Percentiles rank a stretch among this genome's conserved stretches.
Evolutionary conservation across 2,329 filamentous ascomycete genomes (phyloP).

Genomic region (Botrytis porri): DNA sequence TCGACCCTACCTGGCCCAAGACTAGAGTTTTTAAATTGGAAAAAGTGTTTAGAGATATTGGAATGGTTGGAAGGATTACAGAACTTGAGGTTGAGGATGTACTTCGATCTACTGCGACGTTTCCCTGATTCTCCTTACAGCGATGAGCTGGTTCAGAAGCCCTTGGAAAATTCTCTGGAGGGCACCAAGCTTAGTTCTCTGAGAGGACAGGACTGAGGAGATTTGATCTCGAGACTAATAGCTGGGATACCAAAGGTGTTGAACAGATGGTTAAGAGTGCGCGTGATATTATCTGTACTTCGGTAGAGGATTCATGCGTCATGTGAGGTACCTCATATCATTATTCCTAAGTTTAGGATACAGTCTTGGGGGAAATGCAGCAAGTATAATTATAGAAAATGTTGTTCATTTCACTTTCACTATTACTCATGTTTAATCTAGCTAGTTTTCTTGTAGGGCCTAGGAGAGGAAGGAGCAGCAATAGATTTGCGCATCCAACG

Average conservation of each 20-base stretch:
- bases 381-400: neutral
- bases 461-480: neutral
- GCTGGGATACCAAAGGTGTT: neutral
- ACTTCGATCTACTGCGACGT: neutral
- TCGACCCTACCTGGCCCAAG: neutral
- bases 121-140: accelerated
- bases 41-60: neutral
- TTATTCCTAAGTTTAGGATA: neutral
- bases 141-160: neutral
- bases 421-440: neutral
- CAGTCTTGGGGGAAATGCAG: too few relatives aligned
- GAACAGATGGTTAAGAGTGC: neutral
- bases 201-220: slow-evolving; percentile 2
- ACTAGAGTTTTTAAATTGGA: neutral
- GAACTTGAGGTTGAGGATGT: neutral
- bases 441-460: neutral
- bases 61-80: neutral
- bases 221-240: slow-evolving; percentile 5
- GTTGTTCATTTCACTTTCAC: neutral
- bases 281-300: neutral
- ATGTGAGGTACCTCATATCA: neutral
- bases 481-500: neutral
- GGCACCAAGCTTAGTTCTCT: neutral
- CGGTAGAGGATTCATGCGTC: too few relatives aligned
- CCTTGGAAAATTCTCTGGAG: neutral